Conservation (phyloP, 768 basidiomycete species). For the Termitomyces eurrhizus region DNA sequence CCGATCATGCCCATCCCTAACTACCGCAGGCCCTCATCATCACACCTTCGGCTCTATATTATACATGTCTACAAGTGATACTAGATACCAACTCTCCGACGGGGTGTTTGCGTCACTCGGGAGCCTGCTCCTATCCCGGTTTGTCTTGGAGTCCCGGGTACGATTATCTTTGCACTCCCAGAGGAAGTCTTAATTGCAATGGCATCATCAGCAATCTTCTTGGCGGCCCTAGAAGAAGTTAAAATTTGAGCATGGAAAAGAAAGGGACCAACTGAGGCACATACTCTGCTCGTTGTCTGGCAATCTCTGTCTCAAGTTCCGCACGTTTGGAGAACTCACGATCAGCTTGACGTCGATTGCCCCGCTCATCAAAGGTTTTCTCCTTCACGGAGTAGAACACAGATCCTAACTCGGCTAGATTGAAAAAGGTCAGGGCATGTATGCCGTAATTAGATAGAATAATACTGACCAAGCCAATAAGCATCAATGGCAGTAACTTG, state of each 20-base stretch:
- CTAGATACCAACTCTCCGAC: constrained; percentile 66
- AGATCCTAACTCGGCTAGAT: constrained; percentile 83
- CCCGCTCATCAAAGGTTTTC: constrained; percentile 93
- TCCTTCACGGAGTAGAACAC: constrained; percentile 98
- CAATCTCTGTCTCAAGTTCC: constrained; percentile 91
- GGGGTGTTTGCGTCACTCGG: constrained; percentile 71
- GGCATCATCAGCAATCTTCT: constrained; percentile 59
- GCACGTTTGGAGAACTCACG: constrained; percentile 90
- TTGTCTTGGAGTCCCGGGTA: constrained; percentile 79
- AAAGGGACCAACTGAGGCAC: constrained; percentile 19
- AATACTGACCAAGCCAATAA: constrained; percentile 84
- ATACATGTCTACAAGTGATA: constrained; percentile 2
- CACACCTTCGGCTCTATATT: not conserved
- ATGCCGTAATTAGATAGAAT: not conserved
- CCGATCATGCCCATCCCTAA: not conserved
- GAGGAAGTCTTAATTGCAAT: constrained; percentile 49
- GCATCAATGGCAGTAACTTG: constrained; percentile 98
- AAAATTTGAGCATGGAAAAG: not conserved
- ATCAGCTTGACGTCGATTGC: constrained; percentile 72
- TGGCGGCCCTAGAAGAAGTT: constrained; percentile 44
- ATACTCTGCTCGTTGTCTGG: constrained; percentile 75
- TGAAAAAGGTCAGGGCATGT: not conserved
- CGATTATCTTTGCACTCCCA: constrained; percentile 62
- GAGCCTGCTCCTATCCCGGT: constrained; percentile 61
- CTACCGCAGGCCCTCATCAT: not conserved